Evolutionary conservation across 306 rosid species (phyloP), one percentile per base, ranked within the genome.

Genomic region (Rubus idaeus): DNA sequence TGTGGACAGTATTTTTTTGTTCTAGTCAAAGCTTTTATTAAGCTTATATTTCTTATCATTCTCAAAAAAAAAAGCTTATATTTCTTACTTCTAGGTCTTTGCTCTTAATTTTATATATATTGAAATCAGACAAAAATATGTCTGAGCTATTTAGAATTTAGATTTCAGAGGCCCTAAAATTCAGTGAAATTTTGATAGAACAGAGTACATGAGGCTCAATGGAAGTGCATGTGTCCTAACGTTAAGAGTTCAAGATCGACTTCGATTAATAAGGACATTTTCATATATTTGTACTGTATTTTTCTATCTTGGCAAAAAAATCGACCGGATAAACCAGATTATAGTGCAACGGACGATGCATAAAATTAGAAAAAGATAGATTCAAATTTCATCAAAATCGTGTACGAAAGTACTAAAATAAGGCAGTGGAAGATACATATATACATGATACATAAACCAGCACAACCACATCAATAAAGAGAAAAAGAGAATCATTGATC

Each of bases 1-100:
- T 60, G 70, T 45, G 58, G 77, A 45, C 77, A 30, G 17, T 18
- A 57, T 21, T 73, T 55, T 23, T 60, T 9, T 10, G 69, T 30
- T 20, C 30, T 5, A 45, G 46, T 74, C 70, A 74, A 60, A 61
- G 20, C 50, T 18, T 46, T 11, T 20, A n/a, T 39, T 53, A 39
- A 53, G 51, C 8, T n/a, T 21, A 12, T 16, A 2, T 30, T 8
- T 66, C 51, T 41, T 18, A n/a, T n/a, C n/a, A n/a, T n/a, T n/a
- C n/a, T n/a, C n/a, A n/a, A n/a, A n/a, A n/a, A n/a, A n/a, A n/a
- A n/a, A n/a, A n/a, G n/a, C n/a, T n/a, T n/a, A n/a, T n/a, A n/a
- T n/a, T n/a, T n/a, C n/a, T n/a, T n/a, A 17, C 8, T 41, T 41
- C 16, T 9, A 18, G 35, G 35, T 14, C 46, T 18, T 40, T 41